Conservation (phyloP, 2,329 filamentous ascomycete genomes). For the Fusarium goolgardi region DNA sequence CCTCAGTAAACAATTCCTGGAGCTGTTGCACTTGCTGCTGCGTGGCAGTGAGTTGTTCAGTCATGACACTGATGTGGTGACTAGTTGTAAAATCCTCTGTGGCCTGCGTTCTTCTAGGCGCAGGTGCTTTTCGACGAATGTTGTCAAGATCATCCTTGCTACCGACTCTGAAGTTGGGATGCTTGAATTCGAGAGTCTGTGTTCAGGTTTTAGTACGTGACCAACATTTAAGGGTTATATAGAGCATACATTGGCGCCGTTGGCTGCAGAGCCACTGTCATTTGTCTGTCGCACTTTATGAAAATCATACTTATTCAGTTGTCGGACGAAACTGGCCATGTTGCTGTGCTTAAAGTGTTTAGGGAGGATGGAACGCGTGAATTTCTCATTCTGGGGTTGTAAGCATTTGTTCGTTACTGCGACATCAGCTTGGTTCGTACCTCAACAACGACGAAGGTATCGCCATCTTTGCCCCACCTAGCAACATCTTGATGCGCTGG, state of each 20-base stretch:
- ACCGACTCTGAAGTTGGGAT: constrained; percentile 94
- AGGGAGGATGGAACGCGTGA: constrained; percentile 94
- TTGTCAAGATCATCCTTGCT: constrained; percentile 97
- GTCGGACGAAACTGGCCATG: constrained; percentile 95
- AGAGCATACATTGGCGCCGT: constrained; percentile 53
- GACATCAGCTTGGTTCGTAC: constrained; percentile 61
- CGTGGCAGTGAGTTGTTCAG: constrained; percentile 87
- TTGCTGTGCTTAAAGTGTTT: constrained; percentile 99
- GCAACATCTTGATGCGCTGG: constrained; percentile 93
- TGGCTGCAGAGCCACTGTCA: constrained; percentile 52
- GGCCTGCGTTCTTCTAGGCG: constrained; percentile 78
- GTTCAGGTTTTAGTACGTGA: constrained; percentile 22
- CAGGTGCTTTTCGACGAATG: constrained; percentile 93
- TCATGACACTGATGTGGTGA: constrained; percentile 90
- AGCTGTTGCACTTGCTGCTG: constrained; percentile 92
- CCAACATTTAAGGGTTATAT: background rate
- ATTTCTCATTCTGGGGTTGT: constrained; percentile 87
- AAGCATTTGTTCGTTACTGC: constrained; percentile 19
- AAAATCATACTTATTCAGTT: constrained; percentile 97
- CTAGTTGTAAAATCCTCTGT: constrained; percentile 80
- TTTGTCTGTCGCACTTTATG: constrained; percentile 83
- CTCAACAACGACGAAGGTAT: constrained; percentile 97
- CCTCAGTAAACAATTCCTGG: constrained; percentile 84
- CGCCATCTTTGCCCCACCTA: constrained; percentile 92
- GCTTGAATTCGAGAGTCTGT: constrained; percentile 84